phyloP scores from a whole-genome alignment of 78 protist species.

The Dictyostelium discoideum region DNA sequence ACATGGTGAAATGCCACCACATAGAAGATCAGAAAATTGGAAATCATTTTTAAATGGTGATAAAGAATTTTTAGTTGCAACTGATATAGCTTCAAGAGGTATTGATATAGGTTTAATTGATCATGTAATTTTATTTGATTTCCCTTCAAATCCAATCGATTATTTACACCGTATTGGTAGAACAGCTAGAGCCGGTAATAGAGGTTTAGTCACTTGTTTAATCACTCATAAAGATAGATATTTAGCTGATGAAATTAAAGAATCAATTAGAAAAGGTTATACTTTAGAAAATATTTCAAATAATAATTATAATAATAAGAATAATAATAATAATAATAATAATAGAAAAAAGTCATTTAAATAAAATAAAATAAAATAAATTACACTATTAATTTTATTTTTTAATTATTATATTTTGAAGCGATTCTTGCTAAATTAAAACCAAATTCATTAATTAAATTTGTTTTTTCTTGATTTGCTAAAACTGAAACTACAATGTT shows the following conservation, averaged over 20 bases:
- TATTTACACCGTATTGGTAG: slow-evolving; percentile 91
- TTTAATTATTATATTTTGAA: background rate
- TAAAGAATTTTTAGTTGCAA: slow-evolving; percentile 67
- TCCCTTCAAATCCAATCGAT: slow-evolving; percentile 87
- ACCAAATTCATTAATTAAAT: background rate
- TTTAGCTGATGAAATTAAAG: slow-evolving; percentile 69
- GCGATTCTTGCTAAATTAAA: slow-evolving; percentile 15
- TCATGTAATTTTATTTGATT: slow-evolving; percentile 86
- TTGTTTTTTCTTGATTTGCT: slow-evolving; percentile 32
- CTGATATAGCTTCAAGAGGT: slow-evolving; percentile 91
- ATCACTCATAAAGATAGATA: slow-evolving; percentile 46
- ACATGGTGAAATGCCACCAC: slow-evolving; percentile 75
- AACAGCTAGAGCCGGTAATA: slow-evolving; percentile 89
- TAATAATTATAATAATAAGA: background rate
- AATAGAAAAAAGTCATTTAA: too few species aligned
- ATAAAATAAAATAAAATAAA: too few species aligned
- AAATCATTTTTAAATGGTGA: slow-evolving; percentile 34
- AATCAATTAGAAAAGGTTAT: slow-evolving; percentile 40
- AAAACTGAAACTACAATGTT: slow-evolving; percentile 38
- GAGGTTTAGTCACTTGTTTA: slow-evolving; percentile 52
- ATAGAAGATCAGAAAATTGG: slow-evolving; percentile 31
- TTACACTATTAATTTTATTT: too few species aligned
- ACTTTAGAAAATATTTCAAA: slow-evolving; percentile 28
- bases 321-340: background rate
- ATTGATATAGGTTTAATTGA: slow-evolving; percentile 62